A percentile compares a stretch with the other conserved stretches of the same genome.
These are phyloP conservation scores for Fusarium luffae DNA, from an alignment of 2,329 filamentous ascomycete genomes.

Conservation along the genomic window DNA sequence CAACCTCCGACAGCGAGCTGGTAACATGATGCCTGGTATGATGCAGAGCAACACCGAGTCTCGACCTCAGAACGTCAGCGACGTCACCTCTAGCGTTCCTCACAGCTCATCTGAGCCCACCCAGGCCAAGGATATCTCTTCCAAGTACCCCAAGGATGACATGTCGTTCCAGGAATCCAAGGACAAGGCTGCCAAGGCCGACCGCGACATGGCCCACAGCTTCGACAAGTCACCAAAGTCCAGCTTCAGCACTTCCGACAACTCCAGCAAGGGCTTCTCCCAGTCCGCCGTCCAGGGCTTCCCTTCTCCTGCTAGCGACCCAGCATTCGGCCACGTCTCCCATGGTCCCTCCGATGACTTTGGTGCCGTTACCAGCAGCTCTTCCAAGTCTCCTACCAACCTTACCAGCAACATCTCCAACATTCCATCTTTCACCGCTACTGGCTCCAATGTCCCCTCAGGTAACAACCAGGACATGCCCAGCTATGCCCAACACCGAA, in stretches of 20 bases:
- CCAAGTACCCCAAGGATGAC: background rate
- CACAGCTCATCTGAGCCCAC: conserved; percentile 2
- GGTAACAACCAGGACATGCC: background rate
- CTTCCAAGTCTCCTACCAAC: background rate
- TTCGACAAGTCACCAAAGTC: background rate
- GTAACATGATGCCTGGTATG: conserved; percentile 15
- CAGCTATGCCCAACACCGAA: background rate
- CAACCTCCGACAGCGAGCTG: conserved; percentile 9
- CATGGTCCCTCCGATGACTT: background rate
- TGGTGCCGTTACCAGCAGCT: background rate
- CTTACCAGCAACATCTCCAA: background rate
- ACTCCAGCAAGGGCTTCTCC: background rate
- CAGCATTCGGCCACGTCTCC: background rate
- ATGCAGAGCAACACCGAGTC: background rate
- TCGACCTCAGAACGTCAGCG: background rate
- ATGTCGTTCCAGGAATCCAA: background rate
- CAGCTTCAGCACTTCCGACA: background rate
- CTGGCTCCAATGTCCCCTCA: background rate
- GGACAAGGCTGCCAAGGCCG: background rate
- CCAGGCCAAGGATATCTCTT: conserved; percentile 17
- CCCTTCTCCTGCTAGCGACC: background rate
- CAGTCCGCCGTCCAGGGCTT: background rate
- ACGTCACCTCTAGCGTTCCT: conserved; percentile 5
- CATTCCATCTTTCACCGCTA: background rate
- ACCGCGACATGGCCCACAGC: background rate